Base-by-base conservation (phyloP, 2,329 filamentous ascomycete genomes). In the Claviceps africana region DNA sequence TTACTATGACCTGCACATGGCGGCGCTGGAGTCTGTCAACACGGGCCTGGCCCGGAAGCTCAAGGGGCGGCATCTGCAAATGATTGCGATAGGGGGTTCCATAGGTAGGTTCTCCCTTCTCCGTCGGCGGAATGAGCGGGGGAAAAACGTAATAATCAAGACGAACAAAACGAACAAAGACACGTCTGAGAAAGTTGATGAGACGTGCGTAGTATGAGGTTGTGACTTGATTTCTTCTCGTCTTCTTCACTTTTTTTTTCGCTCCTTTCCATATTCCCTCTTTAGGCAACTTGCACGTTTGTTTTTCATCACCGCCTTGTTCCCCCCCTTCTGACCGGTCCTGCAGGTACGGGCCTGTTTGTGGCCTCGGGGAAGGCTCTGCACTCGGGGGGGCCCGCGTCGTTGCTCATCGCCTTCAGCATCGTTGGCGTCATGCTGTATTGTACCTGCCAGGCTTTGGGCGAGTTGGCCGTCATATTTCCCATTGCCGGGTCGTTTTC, bases 71-170 rank as follows among this genome's bases (percentile, higher is more conserved):
- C 91, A 97, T 72, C 65, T 96, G 64, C 90, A 96, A 72, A 96
- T 96, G 91, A 96, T 96, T 73, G 91, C 91, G 15, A 95, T 96
- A 59, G 89, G 89, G 60, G 90, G 90, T 44, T 91, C 86, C 11
- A 95, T 95, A 61, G 86, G 86, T 80, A 71, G 42, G 67, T 44
- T 6, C 30, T 31, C 9, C 33, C 4, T 19, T 9, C 9, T n/a
- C n/a, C n/a, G n/a, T n/a, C n/a, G n/a, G n/a, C n/a, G n/a, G n/a
- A n/a, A n/a, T n/a, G n/a, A n/a, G n/a, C n/a, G n/a, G n/a, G n/a
- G n/a, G n/a, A n/a, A n/a, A n/a, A n/a, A n/a, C n/a, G n/a, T n/a
- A n/a, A n/a, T n/a, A n/a, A n/a, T n/a, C n/a, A n/a, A n/a, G n/a
- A n/a, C n/a, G n/a, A n/a, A n/a, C n/a, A n/a, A n/a, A n/a, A n/a